phyloP scores from a whole-genome alignment of 306 rosid species.

The Sesbania bispinosa region DNA sequence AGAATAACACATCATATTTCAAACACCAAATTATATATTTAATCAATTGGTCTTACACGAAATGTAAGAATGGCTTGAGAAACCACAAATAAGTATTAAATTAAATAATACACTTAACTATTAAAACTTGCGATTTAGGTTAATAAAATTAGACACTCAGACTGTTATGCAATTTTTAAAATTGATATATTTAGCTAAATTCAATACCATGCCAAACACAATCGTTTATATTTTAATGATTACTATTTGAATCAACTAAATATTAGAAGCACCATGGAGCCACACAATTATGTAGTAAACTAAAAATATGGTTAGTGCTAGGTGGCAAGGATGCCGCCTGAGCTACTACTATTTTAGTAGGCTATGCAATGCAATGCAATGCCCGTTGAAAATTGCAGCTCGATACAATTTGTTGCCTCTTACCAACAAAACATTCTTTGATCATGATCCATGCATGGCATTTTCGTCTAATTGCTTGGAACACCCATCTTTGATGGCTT shows the following conservation, averaged over 20 bases:
- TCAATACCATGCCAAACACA: neutral
- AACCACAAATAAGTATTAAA: no score
- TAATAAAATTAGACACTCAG: no score
- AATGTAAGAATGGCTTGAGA: no score
- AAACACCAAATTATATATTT: no score
- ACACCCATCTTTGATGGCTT: conserved; percentile 1
- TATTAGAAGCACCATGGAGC: neutral
- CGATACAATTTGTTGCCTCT: neutral
- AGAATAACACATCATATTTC: no score
- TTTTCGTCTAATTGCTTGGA: conserved; percentile 2
- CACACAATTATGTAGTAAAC: neutral
- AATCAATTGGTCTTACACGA: no score
- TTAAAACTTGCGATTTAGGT: no score
- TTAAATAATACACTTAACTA: no score
- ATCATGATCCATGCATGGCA: neutral
- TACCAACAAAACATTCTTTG: neutral
- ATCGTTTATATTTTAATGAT: neutral
- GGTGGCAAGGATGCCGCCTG: neutral
- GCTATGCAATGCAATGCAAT: no score
- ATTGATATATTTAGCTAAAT: neutral
- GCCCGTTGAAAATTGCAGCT: neutral
- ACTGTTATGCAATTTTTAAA: neutral
- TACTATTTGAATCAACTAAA: neutral
- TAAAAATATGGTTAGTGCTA: neutral
- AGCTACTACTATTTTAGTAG: neutral